A percentile compares a stretch with the other conserved stretches of the same genome.
Evolutionary conservation across 345 rosid species (phyloP).

Genomic region (Citrus maxima): DNA sequence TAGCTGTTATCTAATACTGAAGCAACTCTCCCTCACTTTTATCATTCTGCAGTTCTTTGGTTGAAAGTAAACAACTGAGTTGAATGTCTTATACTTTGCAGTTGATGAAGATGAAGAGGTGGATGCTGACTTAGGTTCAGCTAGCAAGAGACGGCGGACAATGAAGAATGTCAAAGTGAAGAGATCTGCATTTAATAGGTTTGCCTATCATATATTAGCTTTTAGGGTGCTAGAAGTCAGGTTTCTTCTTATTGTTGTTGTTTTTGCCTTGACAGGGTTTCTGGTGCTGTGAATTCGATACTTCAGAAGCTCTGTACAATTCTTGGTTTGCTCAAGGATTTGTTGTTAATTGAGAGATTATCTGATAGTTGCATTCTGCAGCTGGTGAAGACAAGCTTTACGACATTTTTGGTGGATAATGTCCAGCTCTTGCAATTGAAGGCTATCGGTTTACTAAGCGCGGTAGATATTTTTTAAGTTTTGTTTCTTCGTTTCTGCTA

Average conservation of each 20-base stretch:
- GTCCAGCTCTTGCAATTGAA: slow-evolving; percentile 95
- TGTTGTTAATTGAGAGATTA: slow-evolving; percentile 77
- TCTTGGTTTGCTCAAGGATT: slow-evolving; percentile 88
- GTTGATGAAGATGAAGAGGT: slow-evolving; percentile 89
- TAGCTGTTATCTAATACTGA: background rate
- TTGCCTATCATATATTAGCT: slow-evolving; percentile 30
- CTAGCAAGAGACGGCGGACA: slow-evolving; percentile 73
- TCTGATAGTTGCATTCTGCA: slow-evolving; percentile 98
- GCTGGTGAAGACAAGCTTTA: slow-evolving; percentile 77
- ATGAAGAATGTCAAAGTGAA: slow-evolving; percentile 67
- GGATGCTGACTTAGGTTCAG: slow-evolving; percentile 66
- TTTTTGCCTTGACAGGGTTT: slow-evolving; percentile 60
- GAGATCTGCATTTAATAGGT: slow-evolving; percentile 76
- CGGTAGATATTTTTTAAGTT: slow-evolving; percentile 49
- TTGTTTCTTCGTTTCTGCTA: slow-evolving; percentile 9
- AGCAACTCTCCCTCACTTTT: background rate
- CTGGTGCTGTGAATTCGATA: slow-evolving; percentile 69
- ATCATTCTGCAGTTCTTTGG: background rate
- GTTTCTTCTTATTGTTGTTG: slow-evolving; percentile 21
- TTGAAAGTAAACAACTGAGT: slow-evolving; percentile 6
- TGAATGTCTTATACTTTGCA: slow-evolving; percentile 29
- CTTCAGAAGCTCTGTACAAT: slow-evolving; percentile 93
- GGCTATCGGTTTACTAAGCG: slow-evolving; percentile 77
- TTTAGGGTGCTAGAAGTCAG: background rate
- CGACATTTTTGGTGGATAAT: slow-evolving; percentile 93